Percentiles rank a stretch among this genome's conserved stretches.
phyloP scores from a whole-genome alignment of 2,329 filamentous ascomycete species.

The Cadophora luteo-olivacea region DNA sequence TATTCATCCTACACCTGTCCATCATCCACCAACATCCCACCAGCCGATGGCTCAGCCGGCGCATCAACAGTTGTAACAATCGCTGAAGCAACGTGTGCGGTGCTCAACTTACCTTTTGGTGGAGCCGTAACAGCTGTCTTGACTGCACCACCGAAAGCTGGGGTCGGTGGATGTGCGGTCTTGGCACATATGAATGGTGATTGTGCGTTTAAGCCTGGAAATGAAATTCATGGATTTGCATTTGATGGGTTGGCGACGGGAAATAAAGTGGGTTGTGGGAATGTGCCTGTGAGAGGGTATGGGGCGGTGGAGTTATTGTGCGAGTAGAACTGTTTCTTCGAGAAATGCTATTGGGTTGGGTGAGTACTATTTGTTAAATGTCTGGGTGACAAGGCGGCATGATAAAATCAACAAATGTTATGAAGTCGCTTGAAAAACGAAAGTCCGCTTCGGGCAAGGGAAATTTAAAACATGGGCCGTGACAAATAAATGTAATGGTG shows the following conservation, averaged over 20 bases:
- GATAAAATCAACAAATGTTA: too few species aligned
- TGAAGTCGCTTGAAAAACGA: too few species aligned
- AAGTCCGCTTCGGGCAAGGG: too few species aligned
- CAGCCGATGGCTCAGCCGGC: not conserved
- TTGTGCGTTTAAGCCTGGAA: not conserved
- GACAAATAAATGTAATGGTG: too few species aligned
- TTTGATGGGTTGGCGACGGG: constrained; percentile 9
- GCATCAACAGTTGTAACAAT: not conserved
- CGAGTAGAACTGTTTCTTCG: not conserved
- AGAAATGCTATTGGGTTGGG: too few species aligned
- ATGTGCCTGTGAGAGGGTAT: constrained; percentile 1
- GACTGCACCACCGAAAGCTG: not conserved
- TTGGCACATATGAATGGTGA: not conserved
- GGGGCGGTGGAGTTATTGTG: constrained; percentile 2
- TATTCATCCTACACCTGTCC: constrained; percentile 2
- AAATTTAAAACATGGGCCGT: too few species aligned
- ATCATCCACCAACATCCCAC: not conserved
- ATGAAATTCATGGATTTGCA: not conserved
- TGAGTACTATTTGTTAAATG: too few species aligned
- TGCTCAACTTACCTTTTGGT: not conserved
- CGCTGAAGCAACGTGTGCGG: constrained; percentile 4
- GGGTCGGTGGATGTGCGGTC: not conserved
- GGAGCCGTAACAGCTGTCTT: not conserved
- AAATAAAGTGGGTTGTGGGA: not conserved
- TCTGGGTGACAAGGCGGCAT: too few species aligned